Conservation (phyloP, 345 rosid species). For the Kandelia obovata region DNA sequence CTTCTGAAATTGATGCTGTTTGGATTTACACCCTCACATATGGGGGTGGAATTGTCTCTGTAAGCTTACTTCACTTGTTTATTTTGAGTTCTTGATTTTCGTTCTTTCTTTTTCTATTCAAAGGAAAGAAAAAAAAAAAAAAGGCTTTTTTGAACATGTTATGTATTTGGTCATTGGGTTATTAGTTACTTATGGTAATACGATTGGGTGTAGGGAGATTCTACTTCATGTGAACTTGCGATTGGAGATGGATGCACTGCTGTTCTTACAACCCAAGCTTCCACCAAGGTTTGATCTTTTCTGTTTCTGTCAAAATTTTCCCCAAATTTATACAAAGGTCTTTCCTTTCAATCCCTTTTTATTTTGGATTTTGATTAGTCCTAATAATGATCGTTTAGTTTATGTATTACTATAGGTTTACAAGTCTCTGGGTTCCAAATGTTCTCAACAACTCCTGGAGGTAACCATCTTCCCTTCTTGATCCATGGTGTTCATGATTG, state of each 20-base stretch:
- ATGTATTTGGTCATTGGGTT: too few species aligned
- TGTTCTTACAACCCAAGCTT: constrained; percentile 82
- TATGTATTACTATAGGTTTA: constrained; percentile 45
- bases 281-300: constrained; percentile 61
- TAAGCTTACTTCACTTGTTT: constrained; percentile 19
- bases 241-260: constrained; percentile 70
- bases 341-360: not conserved
- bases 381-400: not conserved
- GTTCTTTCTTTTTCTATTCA: not conserved
- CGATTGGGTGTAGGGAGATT: constrained; percentile 46
- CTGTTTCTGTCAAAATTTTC: not conserved
- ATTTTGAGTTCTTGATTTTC: not conserved
- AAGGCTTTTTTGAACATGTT: too few species aligned
- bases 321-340: not conserved
- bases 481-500: not conserved
- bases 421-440: constrained; percentile 70
- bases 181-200: too few species aligned
- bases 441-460: constrained; percentile 63
- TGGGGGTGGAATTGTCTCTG: constrained; percentile 97
- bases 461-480: constrained; percentile 34
- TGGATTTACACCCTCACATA: constrained; percentile 88
- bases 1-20: constrained; percentile 62
- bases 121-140: too few species aligned
- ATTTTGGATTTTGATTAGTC: not conserved
- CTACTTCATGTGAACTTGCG: constrained; percentile 57